Evolutionary conservation across 257 asterid genomes (phyloP).

Genomic region (Mentha longifolia): DNA sequence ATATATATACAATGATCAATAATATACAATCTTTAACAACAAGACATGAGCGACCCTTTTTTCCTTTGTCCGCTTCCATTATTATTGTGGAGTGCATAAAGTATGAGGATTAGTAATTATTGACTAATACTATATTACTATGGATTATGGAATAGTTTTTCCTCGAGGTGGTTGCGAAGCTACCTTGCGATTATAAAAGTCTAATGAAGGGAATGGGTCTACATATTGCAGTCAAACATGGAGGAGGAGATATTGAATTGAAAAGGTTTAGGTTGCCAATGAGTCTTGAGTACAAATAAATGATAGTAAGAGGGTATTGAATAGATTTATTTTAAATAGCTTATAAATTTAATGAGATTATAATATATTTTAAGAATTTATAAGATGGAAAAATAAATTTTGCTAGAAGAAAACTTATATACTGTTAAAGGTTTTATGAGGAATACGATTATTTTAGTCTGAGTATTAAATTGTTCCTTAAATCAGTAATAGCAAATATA

Average conservation of each 20-base stretch:
- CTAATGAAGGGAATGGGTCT: constrained; percentile 5
- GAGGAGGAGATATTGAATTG: background rate
- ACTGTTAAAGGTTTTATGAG: too few species aligned
- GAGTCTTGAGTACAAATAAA: background rate
- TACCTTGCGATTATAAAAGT: constrained; percentile 9
- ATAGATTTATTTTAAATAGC: too few species aligned
- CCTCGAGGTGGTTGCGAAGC: constrained; percentile 35
- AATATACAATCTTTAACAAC: constrained; percentile 22
- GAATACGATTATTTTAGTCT: too few species aligned
- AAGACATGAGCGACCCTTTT: constrained; percentile 3
- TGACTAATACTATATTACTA: constrained; percentile 18
- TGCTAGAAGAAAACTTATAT: too few species aligned
- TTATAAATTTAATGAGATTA: too few species aligned
- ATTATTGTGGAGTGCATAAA: constrained; percentile 23
- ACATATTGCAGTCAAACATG: background rate
- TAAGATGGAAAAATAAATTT: too few species aligned
- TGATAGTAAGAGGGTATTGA: too few species aligned
- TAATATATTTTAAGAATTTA: too few species aligned
- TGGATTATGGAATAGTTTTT: constrained; percentile 19
- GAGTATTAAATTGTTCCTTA: too few species aligned
- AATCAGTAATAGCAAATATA: too few species aligned
- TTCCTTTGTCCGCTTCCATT: constrained; percentile 29
- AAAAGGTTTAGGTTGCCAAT: background rate
- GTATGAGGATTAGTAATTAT: constrained; percentile 18
- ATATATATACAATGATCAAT: constrained; percentile 7